A percentile compares a stretch with the other conserved stretches of the same genome.
Evolutionary conservation across 129 eudicot genomes (phyloP).

Genomic region (Apium graveolens): DNA sequence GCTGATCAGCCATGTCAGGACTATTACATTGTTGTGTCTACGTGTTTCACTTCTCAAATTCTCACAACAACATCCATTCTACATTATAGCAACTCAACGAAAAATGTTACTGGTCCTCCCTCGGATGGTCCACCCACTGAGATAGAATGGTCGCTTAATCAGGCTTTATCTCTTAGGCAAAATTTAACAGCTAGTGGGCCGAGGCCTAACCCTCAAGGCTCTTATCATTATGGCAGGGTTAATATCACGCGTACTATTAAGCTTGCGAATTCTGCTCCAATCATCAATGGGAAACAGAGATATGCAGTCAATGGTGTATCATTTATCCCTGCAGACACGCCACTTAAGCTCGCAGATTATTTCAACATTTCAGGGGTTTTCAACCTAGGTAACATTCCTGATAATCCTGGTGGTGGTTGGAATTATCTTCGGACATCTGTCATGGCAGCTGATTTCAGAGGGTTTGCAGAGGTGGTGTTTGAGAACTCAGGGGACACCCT

Average conservation of each 20-base stretch:
- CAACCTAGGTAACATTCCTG: conserved; percentile 38
- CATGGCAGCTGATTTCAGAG: conserved; percentile 63
- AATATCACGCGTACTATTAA: conserved; percentile 51
- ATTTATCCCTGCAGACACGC: conserved; percentile 59
- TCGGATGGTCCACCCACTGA: conserved; percentile 51
- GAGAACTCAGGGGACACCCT: conserved; percentile 53
- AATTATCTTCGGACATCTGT: conserved; percentile 65
- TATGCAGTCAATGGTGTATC: conserved; percentile 70
- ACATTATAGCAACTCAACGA: conserved; percentile 51
- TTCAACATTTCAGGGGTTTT: conserved; percentile 66
- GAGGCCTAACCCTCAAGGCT: conserved; percentile 82
- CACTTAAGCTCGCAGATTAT: conserved; percentile 64
- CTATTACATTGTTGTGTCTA: conserved; percentile 50
- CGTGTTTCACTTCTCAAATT: conserved; percentile 54
- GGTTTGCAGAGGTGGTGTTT: conserved; percentile 50
- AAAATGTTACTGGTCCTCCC: conserved; percentile 51
- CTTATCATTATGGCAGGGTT: conserved; percentile 66
- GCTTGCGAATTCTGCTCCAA: conserved; percentile 60
- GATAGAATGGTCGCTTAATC: conserved; percentile 66
- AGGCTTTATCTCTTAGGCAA: conserved; percentile 68
- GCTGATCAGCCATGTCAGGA: conserved; percentile 54
- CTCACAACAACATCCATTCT: conserved; percentile 54
- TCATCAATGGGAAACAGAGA: conserved; percentile 53
- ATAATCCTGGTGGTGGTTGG: conserved; percentile 48
- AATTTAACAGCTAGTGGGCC: conserved; percentile 83